Evolutionary conservation across 2,329 filamentous ascomycete species (phyloP).

Genomic region (Trichoderma citrinoviride): DNA sequence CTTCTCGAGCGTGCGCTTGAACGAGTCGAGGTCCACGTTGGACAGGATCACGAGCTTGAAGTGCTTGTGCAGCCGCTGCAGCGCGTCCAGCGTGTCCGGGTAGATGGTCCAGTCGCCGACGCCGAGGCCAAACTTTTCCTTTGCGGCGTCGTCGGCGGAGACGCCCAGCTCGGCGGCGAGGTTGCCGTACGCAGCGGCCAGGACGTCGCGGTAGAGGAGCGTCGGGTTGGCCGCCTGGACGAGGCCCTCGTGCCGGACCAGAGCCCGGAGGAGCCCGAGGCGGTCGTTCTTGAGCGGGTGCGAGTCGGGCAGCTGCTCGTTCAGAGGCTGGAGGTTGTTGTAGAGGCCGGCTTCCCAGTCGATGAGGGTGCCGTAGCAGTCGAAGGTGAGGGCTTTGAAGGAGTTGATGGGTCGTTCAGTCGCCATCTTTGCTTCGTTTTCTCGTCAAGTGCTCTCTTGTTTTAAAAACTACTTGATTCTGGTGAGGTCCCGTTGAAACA

Average conservation of each 20-base stretch:
- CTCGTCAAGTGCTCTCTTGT: neutral
- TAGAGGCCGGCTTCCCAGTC: conserved; percentile 72
- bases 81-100: conserved; percentile 53
- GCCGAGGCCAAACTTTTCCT: conserved; percentile 38
- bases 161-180: conserved; percentile 34
- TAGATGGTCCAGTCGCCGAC: conserved; percentile 57
- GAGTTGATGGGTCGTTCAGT: conserved; percentile 27
- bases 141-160: conserved; percentile 32
- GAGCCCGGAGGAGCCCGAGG: conserved; percentile 40
- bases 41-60: conserved; percentile 61
- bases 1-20: conserved; percentile 28
- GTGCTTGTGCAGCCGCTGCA: conserved; percentile 46
- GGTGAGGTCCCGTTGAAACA: too few species aligned
- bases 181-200: conserved; percentile 46
- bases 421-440: conserved; percentile 19
- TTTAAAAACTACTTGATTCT: neutral
- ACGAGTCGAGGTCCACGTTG: conserved; percentile 52
- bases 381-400: conserved; percentile 60
- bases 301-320: conserved; percentile 40
- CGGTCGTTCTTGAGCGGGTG: conserved; percentile 39
- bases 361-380: conserved; percentile 77
- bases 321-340: conserved; percentile 48
- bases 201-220: conserved; percentile 29
- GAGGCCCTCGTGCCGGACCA: conserved; percentile 55
- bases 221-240: conserved; percentile 56